These are phyloP conservation scores for Sclerotinia trifoliorum DNA, from an alignment of 2,329 filamentous ascomycete species.

Conservation along the genomic window DNA sequence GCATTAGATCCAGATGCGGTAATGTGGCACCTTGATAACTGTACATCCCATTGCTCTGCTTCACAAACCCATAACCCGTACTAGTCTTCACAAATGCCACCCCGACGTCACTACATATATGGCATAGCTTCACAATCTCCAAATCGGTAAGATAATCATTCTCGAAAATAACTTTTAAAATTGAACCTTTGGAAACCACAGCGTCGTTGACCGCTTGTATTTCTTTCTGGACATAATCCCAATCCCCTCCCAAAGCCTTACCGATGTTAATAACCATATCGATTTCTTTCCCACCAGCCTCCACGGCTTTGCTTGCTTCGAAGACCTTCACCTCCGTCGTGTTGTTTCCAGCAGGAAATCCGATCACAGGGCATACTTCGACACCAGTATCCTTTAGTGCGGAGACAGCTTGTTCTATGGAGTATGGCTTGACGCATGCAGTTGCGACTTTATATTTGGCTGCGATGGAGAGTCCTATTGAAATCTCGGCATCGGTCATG, in stretches of 20 bases:
- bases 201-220: constrained; percentile 51
- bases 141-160: constrained; percentile 53
- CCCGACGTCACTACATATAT: constrained; percentile 51
- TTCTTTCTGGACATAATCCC: constrained; percentile 55
- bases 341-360: constrained; percentile 60
- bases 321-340: constrained; percentile 53
- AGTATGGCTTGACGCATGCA: constrained; percentile 59
- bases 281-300: constrained; percentile 52
- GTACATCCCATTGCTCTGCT: constrained; percentile 51
- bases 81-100: constrained; percentile 62
- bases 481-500: constrained; percentile 56
- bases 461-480: constrained; percentile 49
- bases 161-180: constrained; percentile 62
- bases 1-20: constrained; percentile 54
- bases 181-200: constrained; percentile 46
- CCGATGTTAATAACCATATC: constrained; percentile 63
- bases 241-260: constrained; percentile 55
- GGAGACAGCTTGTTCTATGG: constrained; percentile 48
- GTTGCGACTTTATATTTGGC: constrained; percentile 52
- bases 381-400: constrained; percentile 51
- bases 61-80: constrained; percentile 60
- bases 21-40: constrained; percentile 54
- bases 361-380: constrained; percentile 56
- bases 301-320: constrained; percentile 50
- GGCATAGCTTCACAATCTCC: constrained; percentile 53